Evolutionary conservation across 164 flowering plant species (phyloP), one percentile per base, ranked within the genome.

Genomic region (Amborella trichopoda): DNA sequence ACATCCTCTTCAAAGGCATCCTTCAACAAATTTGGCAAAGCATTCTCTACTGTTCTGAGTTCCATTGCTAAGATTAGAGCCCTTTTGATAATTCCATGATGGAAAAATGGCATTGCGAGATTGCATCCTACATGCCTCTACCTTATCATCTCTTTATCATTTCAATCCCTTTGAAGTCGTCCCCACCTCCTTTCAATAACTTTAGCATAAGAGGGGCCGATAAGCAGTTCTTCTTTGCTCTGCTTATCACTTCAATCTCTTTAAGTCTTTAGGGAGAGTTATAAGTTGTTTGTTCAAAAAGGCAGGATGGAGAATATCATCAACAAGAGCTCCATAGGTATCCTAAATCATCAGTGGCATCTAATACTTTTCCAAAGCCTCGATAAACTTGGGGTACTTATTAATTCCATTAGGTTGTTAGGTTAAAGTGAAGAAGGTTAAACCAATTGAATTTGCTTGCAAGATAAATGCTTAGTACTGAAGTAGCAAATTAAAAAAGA

Each of bases 281-380:
- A 28, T 55, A 57, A 59, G 61, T 21, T 69, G 68, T 60, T 68
- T 80, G 5, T 67, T 75, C 62, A 83, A 53, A 60, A 86, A 86
- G 20, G 75, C 75, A 32, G 93, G 94, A 18, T 93, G 90, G 24
- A 86, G 82, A 19, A 83, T 83, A 59, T 86, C 93, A 63, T 86
- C 90, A 39, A 86, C 83, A 53, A 86, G 73, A 23, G 89, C 93
- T 23, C 93, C 70, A 28, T 93, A 83, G 24, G 83, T 58, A 53
- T 26, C 68, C 61, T 41, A 86, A 66, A 53, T 86, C 96, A 63
- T 83, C 96, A 3, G 83, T 69, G 6, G 80, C 70, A 37, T 78
- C 79, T 9, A 83, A 62, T 50, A 86, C 54, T 36, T 64, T 72
- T 13, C 55, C 32, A 46, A 76, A 86, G 18, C 96, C 96, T 62